These are phyloP conservation scores for Malassezia yamatoensis DNA, from an alignment of 1,284 basidiomycete species.

Conservation along the genomic window DNA sequence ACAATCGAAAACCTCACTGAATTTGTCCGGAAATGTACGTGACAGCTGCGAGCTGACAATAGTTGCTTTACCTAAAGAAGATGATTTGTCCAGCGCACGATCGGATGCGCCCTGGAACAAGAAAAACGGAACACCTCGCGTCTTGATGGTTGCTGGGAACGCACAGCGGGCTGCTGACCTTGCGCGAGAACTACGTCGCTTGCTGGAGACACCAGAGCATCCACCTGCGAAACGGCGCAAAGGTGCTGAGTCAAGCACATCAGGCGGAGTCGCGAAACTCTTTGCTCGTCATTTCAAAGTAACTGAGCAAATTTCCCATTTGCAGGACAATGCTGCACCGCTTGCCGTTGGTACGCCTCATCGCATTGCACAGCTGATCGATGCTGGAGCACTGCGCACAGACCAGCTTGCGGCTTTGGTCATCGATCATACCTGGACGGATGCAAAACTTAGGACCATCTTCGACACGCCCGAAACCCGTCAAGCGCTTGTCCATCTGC, in stretches of 20 bases:
- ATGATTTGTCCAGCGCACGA: too few species aligned
- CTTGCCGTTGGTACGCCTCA: slow-evolving; percentile 40
- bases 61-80: too few species aligned
- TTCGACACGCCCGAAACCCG: slow-evolving; percentile 39
- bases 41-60: too few species aligned
- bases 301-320: slow-evolving; percentile 33
- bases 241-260: not conserved
- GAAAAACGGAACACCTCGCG: slow-evolving; percentile 16
- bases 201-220: slow-evolving; percentile 15
- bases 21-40: slow-evolving; percentile 10
- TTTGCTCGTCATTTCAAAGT: slow-evolving; percentile 45
- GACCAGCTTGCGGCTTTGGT: slow-evolving; percentile 26
- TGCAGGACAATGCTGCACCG: slow-evolving; percentile 27
- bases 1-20: slow-evolving; percentile 8
- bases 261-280: slow-evolving; percentile 29
- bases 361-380: slow-evolving; percentile 27
- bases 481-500: slow-evolving; percentile 29
- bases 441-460: slow-evolving; percentile 33
- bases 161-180: slow-evolving; percentile 39
- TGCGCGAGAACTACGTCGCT: slow-evolving; percentile 22
- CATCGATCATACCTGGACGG: slow-evolving; percentile 38
- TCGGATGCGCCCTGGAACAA: slow-evolving; percentile 1
- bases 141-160: slow-evolving; percentile 37
- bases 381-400: slow-evolving; percentile 23
- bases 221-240: slow-evolving; percentile 5